Conservation (phyloP, 1,284 basidiomycete genomes). For the Cutaneotrichosporon sp. region DNA sequence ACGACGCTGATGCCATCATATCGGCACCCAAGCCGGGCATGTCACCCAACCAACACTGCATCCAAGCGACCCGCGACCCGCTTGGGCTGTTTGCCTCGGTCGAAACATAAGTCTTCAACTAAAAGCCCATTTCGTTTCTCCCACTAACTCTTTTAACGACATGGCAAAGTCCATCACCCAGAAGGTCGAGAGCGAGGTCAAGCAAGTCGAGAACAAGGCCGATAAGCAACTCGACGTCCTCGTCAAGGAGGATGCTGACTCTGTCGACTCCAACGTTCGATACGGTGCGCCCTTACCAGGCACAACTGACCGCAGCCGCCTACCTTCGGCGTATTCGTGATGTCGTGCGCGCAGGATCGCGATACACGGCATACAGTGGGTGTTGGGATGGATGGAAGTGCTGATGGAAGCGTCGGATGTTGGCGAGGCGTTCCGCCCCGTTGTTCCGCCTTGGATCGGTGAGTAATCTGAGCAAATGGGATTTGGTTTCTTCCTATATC, state of each 20-base stretch:
- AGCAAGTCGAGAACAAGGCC: constrained; percentile 11
- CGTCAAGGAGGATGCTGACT: constrained; percentile 38
- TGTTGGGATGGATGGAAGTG: constrained; percentile 18
- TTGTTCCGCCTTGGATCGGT: constrained; percentile 71
- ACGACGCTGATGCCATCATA: not conserved
- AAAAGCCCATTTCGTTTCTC: no score
- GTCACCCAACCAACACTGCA: not conserved
- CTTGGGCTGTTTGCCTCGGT: not conserved
- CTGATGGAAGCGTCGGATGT: constrained; percentile 69
- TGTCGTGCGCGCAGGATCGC: constrained; percentile 67
- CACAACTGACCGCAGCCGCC: constrained; percentile 54
- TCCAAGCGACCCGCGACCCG: no score
- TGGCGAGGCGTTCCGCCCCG: constrained; percentile 87
- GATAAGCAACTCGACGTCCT: constrained; percentile 12
- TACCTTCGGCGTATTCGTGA: constrained; percentile 77
- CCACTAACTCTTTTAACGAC: not conserved
- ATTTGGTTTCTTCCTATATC: not conserved
- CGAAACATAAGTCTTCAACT: not conserved
- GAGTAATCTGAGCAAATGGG: constrained; percentile 18
- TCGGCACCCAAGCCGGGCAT: not conserved
- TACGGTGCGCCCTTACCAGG: constrained; percentile 37
- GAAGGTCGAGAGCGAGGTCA: constrained; percentile 4
- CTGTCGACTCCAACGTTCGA: constrained; percentile 51
- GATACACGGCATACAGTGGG: constrained; percentile 77
- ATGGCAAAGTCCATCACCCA: constrained; percentile 5